phyloP scores from a whole-genome alignment of 169 alveolate species.

The Ichthyophthirius multifiliis region DNA sequence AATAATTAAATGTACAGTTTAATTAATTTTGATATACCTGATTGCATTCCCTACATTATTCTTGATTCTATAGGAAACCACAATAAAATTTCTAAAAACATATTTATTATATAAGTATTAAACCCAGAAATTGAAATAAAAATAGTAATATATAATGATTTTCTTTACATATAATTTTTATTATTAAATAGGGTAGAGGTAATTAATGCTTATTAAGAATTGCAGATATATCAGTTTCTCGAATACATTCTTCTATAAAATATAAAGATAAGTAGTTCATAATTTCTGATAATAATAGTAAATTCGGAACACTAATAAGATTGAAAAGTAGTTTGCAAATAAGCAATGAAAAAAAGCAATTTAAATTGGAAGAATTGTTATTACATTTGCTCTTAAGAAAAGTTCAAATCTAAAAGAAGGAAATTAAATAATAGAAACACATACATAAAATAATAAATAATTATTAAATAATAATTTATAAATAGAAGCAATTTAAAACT shows the following conservation, averaged over 20 bases:
- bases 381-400: conserved; percentile 28
- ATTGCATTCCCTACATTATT: conserved; percentile 33
- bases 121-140: neutral
- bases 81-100: conserved; percentile 17
- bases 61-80: conserved; percentile 33
- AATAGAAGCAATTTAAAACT: too few species aligned
- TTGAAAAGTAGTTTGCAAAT: conserved; percentile 5
- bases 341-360: conserved; percentile 29
- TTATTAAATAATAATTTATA: too few species aligned
- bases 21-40: conserved; percentile 27
- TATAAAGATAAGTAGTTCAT: conserved; percentile 89
- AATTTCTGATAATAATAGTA: conserved; percentile 95
- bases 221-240: conserved; percentile 96
- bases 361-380: conserved; percentile 69
- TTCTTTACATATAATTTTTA: too few species aligned
- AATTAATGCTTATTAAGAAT: conserved; percentile 97
- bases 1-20: conserved; percentile 20
- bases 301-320: conserved; percentile 97
- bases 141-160: neutral
- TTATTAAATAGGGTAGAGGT: conserved; percentile 92
- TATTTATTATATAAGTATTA: conserved; percentile 17
- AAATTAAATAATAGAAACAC: too few species aligned
- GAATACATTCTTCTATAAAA: conserved; percentile 94
- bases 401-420: too few species aligned
- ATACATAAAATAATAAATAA: too few species aligned